Evolutionary conservation across 305 asterid species (phyloP).

Genomic region (Solanum hybrid): DNA sequence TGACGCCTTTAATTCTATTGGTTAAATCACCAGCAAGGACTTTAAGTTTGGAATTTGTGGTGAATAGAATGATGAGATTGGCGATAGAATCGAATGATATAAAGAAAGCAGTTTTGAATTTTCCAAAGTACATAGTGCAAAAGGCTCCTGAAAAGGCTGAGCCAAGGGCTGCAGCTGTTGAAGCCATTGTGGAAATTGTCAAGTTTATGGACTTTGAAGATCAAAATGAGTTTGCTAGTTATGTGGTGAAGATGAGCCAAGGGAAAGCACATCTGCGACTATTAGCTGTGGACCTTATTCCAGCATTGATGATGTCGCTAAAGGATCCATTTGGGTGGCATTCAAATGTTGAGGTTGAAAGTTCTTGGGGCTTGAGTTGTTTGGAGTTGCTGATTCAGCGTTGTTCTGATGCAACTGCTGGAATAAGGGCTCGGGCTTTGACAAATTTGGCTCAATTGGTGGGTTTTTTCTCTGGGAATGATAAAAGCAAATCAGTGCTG

Average conservation of each 20-base stretch:
- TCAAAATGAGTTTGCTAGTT: constrained; percentile 51
- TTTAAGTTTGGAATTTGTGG: constrained; percentile 60
- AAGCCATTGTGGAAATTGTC: constrained; percentile 61
- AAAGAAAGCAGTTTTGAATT: constrained; percentile 52
- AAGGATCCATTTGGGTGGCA: constrained; percentile 45
- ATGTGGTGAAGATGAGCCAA: constrained; percentile 73
- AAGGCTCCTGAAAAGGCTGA: constrained; percentile 88
- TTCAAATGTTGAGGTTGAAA: constrained; percentile 28
- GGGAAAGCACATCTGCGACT: constrained; percentile 76
- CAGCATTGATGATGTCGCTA: constrained; percentile 36
- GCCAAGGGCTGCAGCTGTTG: constrained; percentile 72
- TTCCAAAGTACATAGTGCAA: constrained; percentile 65
- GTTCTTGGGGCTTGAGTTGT: constrained; percentile 52
- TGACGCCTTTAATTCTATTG: constrained; percentile 48
- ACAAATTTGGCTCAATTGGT: constrained; percentile 63
- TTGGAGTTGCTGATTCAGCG: constrained; percentile 63
- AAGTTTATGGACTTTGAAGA: constrained; percentile 49
- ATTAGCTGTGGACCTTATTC: constrained; percentile 71
- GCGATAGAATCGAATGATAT: constrained; percentile 34
- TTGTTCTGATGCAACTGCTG: constrained; percentile 68
- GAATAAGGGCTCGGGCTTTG: constrained; percentile 78
- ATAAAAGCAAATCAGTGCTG: constrained; percentile 33
- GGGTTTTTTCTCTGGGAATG: constrained; percentile 38
- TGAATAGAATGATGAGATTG: constrained; percentile 46
- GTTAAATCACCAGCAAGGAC: constrained; percentile 48